Base-by-base conservation (phyloP, 176 grass and related monocot genomes). In the Cymbopogon citratus region DNA sequence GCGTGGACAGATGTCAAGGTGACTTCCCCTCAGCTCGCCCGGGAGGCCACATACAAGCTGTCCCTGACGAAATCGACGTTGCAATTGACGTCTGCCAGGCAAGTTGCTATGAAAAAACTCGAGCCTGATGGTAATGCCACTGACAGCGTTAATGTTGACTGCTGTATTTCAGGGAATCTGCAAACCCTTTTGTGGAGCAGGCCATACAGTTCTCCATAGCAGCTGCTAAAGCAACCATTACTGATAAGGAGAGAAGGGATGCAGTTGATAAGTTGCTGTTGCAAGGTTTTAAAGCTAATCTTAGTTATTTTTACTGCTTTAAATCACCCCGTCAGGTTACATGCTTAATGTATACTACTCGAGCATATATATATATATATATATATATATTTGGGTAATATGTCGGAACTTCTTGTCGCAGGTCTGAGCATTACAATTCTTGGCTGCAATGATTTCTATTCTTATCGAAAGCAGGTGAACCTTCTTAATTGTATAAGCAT, bases 401-500 rank as follows among this genome's bases (percentile, higher is more conserved):
- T 27, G 13, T 66, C 77, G 38, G 2, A 79, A 18, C 66, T 79
- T n/a, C 3, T 44, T 80, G n/a, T 36, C 92, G 72, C 70, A 93
- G 93, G 92, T 75, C 66, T 99, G 76, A 76, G 59, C 72, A 91
- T 95, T 83, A 93, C 92, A 24, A 95, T 99, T 79, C 78, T 95
- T 74, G 92, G 96, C 28, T 90, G 80, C 79, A 99, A 99, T 84
- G 92, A 95, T 88, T 99, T 99, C 80, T 99, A 99, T 77, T 99
- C 96, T 21, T 99, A 93, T 71, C 78, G 96, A 83, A 95, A 81
- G 41, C 92, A 99, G 96, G 96, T 99, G 83, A 21, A 77, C 0
- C n/a, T 66, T 87, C 15, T 64, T 76, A 69, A 74, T 67, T 14
- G 6, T 71, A 64, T 73, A 35, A 73, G 26, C 54, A 59, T 24